Evolutionary conservation across 2,329 filamentous ascomycete genomes (phyloP), one percentile per base, ranked within the genome.

Genomic region (Sporothrix inflata): DNA sequence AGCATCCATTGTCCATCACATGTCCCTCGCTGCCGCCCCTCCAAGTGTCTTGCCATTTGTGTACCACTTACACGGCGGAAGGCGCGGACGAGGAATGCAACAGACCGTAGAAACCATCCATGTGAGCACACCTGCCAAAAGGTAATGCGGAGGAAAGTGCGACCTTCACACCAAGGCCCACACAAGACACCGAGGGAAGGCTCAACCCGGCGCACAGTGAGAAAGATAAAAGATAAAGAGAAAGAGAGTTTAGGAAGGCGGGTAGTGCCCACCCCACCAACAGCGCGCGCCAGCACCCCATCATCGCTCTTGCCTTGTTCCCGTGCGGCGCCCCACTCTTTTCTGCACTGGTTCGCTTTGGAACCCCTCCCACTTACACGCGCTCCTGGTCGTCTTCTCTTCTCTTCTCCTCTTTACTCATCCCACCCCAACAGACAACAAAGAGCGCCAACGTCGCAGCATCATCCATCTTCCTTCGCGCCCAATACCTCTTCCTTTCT

Each of bases 341-440:
- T 53, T 67, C 19, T 67, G 42, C 45, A 6, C 27, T 30, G n/a
- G 4, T 19, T n/a, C n/a, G 1, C 14, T 47, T 49, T 47, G 16
- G 24, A 53, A 4, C 63, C 49, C 57, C 47, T 53, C 27, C 34
- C 49, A 69, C 66, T 69, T 55, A 69, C 66, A 69, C 49, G 34
- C 47, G 5, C n/a, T 49, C 49, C 16, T 27, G 16, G n/a, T 40
- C 38, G 27, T 47, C 40, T 57, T 24, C n/a, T 60, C 51, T 61
- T 11, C 8, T 72, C 38, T 7, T 16, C 12, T 61, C 55, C 42
- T 51, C 42, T 38, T 51, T 49, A 66, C 60, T 71, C 69, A 71
- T 71, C 69, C 42, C 69, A 66, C 60, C 45, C 47, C 60, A 66
- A 71, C 47, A 65, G 47, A 47, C 55, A 49, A 55, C 45, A 65